phyloP scores from a whole-genome alignment of 179 eudicot genomes.

The Amaranthus tricolor region DNA sequence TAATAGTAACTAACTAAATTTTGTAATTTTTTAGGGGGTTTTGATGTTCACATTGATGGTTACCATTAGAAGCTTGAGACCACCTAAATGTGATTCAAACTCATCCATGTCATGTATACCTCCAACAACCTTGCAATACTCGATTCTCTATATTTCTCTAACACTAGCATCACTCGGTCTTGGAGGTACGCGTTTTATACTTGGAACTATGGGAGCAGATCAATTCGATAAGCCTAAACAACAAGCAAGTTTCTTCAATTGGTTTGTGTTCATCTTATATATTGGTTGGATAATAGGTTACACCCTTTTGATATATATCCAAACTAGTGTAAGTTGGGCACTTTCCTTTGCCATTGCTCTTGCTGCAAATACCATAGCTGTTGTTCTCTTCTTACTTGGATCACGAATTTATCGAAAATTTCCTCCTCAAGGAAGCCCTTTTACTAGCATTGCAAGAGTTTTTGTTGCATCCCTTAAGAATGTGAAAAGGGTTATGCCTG shows the following conservation, averaged over 20 bases:
- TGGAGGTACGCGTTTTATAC: slow-evolving; percentile 40
- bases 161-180: slow-evolving; percentile 35
- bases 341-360: slow-evolving; percentile 38
- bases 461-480: slow-evolving; percentile 43
- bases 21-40: slow-evolving; percentile 29
- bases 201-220: slow-evolving; percentile 49
- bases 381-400: slow-evolving; percentile 40
- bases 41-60: slow-evolving; percentile 37
- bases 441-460: slow-evolving; percentile 42
- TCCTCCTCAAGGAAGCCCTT: slow-evolving; percentile 53
- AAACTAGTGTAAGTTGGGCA: slow-evolving; percentile 50
- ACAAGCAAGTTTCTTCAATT: slow-evolving; percentile 43
- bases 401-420: slow-evolving; percentile 29
- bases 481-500: slow-evolving; percentile 3
- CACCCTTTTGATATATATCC: slow-evolving; percentile 40
- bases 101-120: slow-evolving; percentile 21
- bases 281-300: slow-evolving; percentile 25
- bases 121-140: slow-evolving; percentile 31
- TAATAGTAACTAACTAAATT: background rate
- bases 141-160: slow-evolving; percentile 29
- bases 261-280: slow-evolving; percentile 39
- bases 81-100: slow-evolving; percentile 29
- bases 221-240: slow-evolving; percentile 37
- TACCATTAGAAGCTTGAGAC: slow-evolving; percentile 31
- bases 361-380: slow-evolving; percentile 35